Percentiles rank a stretch among this genome's conserved stretches.
Evolutionary conservation across 441 rosid genomes (phyloP).

Genomic region (Theobroma grandiflorum): DNA sequence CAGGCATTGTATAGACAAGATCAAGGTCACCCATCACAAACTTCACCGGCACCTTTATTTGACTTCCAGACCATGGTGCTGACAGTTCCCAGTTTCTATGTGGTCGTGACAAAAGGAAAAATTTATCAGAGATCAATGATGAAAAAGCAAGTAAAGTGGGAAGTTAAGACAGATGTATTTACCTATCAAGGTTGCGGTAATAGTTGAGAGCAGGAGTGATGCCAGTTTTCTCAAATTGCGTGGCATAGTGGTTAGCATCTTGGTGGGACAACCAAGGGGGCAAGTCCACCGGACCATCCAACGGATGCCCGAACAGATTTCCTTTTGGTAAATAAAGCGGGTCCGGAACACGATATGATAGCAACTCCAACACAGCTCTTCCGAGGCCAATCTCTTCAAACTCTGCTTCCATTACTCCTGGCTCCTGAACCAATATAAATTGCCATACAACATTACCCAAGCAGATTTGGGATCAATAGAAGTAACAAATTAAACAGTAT

Average conservation of each 20-base stretch:
- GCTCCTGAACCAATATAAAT: neutral
- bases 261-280: conserved; percentile 1
- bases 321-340: conserved; percentile 18
- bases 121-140: neutral
- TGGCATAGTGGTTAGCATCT: conserved; percentile 1
- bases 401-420: conserved; percentile 25
- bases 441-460: too few species aligned
- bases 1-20: neutral
- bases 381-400: conserved; percentile 8
- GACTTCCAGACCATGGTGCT: neutral
- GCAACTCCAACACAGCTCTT: neutral
- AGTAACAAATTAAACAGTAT: too few species aligned
- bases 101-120: neutral
- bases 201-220: conserved; percentile 1
- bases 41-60: conserved; percentile 14
- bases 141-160: neutral
- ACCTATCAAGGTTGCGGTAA: conserved; percentile 23
- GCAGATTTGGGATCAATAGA: too few species aligned
- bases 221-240: conserved; percentile 22
- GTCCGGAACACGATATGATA: conserved; percentile 17
- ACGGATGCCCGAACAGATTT: conserved; percentile 12
- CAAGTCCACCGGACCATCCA: neutral
- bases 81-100: conserved; percentile 18
- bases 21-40: conserved; percentile 5
- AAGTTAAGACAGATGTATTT: too few species aligned